A percentile compares a stretch with the other conserved stretches of the same genome.
Conservation (phyloP, 2,329 filamentous ascomycete genomes). For the Pseudogymnoascus sp. region DNA sequence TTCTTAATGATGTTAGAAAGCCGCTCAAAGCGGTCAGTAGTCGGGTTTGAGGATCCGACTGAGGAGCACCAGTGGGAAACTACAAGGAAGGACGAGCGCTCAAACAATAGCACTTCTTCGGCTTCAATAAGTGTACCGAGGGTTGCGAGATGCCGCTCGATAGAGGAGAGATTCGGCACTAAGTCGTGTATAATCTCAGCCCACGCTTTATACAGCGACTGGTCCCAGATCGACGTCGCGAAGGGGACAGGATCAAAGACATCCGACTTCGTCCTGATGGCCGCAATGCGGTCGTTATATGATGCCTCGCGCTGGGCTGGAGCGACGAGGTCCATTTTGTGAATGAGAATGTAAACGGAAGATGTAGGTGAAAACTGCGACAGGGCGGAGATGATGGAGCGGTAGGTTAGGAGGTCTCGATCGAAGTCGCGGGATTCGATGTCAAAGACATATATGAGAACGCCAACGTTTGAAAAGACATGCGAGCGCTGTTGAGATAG, state of each 20-base stretch:
- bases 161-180: constrained; percentile 84
- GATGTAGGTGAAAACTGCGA: constrained; percentile 73
- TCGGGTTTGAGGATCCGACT: constrained; percentile 71
- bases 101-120: constrained; percentile 88
- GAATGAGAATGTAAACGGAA: constrained; percentile 87
- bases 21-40: constrained; percentile 84
- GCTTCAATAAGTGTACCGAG: constrained; percentile 82
- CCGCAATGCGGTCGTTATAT: constrained; percentile 72
- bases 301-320: constrained; percentile 67
- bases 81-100: constrained; percentile 90
- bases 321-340: constrained; percentile 97
- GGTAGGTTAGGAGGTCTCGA: constrained; percentile 86
- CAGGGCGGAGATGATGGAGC: constrained; percentile 79
- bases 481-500: constrained; percentile 90
- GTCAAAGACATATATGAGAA: constrained; percentile 98
- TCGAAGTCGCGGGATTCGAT: constrained; percentile 94
- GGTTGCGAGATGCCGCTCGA: constrained; percentile 76
- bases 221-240: constrained; percentile 96
- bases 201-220: constrained; percentile 97
- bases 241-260: constrained; percentile 75
- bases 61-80: constrained; percentile 84
- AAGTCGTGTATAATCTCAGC: constrained; percentile 95
- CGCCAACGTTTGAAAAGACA: constrained; percentile 93
- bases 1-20: constrained; percentile 98
- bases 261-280: constrained; percentile 69